phyloP scores from a whole-genome alignment of 345 rosid species.

The Gossypium rotundifolium region DNA sequence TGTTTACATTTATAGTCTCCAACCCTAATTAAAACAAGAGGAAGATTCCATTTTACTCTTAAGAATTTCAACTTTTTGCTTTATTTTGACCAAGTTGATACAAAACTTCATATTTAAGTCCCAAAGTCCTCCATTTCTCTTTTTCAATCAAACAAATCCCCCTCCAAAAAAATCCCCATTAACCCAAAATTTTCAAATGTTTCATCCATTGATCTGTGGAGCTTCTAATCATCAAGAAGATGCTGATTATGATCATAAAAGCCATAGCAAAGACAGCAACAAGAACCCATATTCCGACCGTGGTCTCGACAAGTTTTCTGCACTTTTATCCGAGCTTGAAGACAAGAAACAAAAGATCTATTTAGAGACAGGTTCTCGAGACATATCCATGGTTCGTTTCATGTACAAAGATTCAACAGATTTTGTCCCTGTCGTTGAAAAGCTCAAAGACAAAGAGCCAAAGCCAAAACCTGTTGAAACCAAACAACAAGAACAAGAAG shows the following conservation, averaged over 20 bases:
- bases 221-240: slow-evolving; percentile 18
- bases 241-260: slow-evolving; percentile 19
- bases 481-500: not conserved
- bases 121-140: not conserved
- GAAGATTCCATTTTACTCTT: too few relatives aligned
- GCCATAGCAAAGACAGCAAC: slow-evolving; percentile 15
- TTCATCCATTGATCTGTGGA: slow-evolving; percentile 36
- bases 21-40: too few relatives aligned
- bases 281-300: slow-evolving; percentile 54
- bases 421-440: slow-evolving; percentile 41
- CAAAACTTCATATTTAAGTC: not conserved
- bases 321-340: slow-evolving; percentile 46
- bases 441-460: slow-evolving; percentile 29
- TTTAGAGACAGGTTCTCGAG: slow-evolving; percentile 28
- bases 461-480: slow-evolving; percentile 7
- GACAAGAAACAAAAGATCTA: slow-evolving; percentile 44
- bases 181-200: slow-evolving; percentile 18
- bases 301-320: slow-evolving; percentile 61
- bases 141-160: not conserved
- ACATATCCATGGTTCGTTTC: slow-evolving; percentile 41
- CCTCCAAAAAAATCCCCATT: not conserved
- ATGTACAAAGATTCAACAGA: slow-evolving; percentile 25
- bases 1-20: too few relatives aligned
- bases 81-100: too few relatives aligned
- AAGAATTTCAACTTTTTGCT: too few relatives aligned